phyloP scores from a whole-genome alignment of 2,329 filamentous ascomycete species.

The Westerdykella sp. region DNA sequence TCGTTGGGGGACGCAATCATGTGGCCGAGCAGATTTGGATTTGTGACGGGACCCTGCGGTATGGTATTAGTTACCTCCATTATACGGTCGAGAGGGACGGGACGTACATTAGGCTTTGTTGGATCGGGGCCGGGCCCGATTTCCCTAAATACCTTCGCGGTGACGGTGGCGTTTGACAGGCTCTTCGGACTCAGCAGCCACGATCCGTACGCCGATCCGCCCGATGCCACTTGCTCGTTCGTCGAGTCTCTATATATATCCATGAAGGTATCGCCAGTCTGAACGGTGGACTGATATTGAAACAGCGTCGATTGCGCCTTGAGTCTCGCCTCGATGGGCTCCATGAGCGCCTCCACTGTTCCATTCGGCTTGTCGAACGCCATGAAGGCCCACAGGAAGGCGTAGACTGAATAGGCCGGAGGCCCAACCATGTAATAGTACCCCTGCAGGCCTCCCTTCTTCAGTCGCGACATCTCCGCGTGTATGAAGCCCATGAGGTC shows the following conservation, averaged over 20 bases:
- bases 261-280: slow-evolving; percentile 9
- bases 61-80: slow-evolving; percentile 2
- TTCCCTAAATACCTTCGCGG: slow-evolving; percentile 9
- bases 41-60: slow-evolving; percentile 8
- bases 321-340: slow-evolving; percentile 14
- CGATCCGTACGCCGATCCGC: slow-evolving; percentile 16
- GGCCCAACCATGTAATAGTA: slow-evolving; percentile 23
- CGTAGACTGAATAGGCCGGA: slow-evolving; percentile 9
- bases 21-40: slow-evolving; percentile 18
- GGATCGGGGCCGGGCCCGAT: slow-evolving; percentile 14
- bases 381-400: slow-evolving; percentile 15
- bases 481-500: slow-evolving; percentile 17
- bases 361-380: slow-evolving; percentile 18
- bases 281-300: slow-evolving; percentile 9
- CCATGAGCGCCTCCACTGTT: slow-evolving; percentile 13
- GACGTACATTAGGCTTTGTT: slow-evolving; percentile 11
- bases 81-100: not conserved
- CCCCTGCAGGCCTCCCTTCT: slow-evolving; percentile 23
- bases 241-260: slow-evolving; percentile 2
- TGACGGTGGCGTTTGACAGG: slow-evolving; percentile 10
- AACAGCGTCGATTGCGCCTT: slow-evolving; percentile 6
- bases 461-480: slow-evolving; percentile 17
- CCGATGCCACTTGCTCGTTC: slow-evolving; percentile 19
- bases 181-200: slow-evolving; percentile 16
- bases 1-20: slow-evolving; percentile 14